Evolutionary conservation across 108 stramenopile species (phyloP).

Genomic region (Chaetoceros tenuissimus): DNA sequence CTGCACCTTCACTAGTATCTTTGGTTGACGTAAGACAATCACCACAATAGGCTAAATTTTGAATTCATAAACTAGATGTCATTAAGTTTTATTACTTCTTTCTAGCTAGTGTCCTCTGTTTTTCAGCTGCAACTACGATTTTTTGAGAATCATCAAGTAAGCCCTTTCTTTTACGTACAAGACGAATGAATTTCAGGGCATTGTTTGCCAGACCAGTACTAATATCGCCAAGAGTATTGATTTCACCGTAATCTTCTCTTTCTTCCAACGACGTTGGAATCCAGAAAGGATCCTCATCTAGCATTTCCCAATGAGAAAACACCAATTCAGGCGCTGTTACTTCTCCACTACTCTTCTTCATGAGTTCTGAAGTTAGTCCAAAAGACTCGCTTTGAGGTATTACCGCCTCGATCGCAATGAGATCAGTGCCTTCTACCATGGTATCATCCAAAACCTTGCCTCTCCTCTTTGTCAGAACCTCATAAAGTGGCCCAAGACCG

Average conservation of each 20-base stretch:
- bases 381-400: constrained; percentile 87
- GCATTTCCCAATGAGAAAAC: constrained; percentile 77
- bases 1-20: no score
- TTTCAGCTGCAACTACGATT: constrained; percentile 85
- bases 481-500: constrained; percentile 71
- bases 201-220: constrained; percentile 80
- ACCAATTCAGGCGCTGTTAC: constrained; percentile 83
- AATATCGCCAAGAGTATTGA: constrained; percentile 57
- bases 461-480: constrained; percentile 73
- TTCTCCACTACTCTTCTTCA: constrained; percentile 77
- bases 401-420: constrained; percentile 65
- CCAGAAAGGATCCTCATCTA: constrained; percentile 91
- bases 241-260: constrained; percentile 87
- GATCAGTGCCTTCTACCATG: constrained; percentile 89
- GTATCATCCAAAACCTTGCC: constrained; percentile 80
- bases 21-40: no score
- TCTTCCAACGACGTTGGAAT: constrained; percentile 86
- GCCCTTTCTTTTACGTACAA: constrained; percentile 79
- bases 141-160: constrained; percentile 75
- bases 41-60: no score
- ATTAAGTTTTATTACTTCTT: no score
- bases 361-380: constrained; percentile 73
- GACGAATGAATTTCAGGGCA: constrained; percentile 73
- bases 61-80: no score
- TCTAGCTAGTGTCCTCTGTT: constrained; percentile 66